These are phyloP conservation scores for Euptelea pleiosperma DNA, from an alignment of 164 flowering plant genomes.

Conservation along the genomic window DNA sequence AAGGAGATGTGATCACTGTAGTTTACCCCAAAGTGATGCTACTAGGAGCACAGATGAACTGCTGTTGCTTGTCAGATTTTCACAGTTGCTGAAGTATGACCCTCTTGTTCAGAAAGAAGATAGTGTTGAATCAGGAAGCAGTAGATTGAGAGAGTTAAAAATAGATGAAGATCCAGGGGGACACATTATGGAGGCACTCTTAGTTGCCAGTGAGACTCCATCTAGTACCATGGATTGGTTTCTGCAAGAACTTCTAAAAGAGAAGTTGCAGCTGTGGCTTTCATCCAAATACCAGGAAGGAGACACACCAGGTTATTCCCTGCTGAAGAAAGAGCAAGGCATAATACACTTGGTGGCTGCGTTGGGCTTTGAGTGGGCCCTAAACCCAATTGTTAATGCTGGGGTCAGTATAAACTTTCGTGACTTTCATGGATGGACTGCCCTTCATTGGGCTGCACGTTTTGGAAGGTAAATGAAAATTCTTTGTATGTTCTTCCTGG, in stretches of 20 bases:
- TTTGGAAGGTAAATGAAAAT: slow-evolving; percentile 69
- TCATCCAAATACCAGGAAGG: slow-evolving; percentile 30
- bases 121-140: slow-evolving; percentile 20
- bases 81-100: slow-evolving; percentile 61
- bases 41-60: slow-evolving; percentile 55
- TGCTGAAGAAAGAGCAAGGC: slow-evolving; percentile 86
- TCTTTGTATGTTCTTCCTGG: background rate
- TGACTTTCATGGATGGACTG: slow-evolving; percentile 88
- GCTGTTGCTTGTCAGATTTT: slow-evolving; percentile 61
- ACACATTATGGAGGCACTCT: slow-evolving; percentile 47
- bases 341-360: slow-evolving; percentile 87
- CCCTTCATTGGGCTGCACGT: slow-evolving; percentile 97
- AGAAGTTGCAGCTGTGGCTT: slow-evolving; percentile 74
- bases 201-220: slow-evolving; percentile 52
- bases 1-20: slow-evolving; percentile 19
- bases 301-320: slow-evolving; percentile 31
- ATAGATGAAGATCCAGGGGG: slow-evolving; percentile 54
- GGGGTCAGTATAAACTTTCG: slow-evolving; percentile 84
- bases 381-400: slow-evolving; percentile 52
- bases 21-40: slow-evolving; percentile 27
- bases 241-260: slow-evolving; percentile 71
- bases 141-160: slow-evolving; percentile 23
- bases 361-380: slow-evolving; percentile 94
- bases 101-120: slow-evolving; percentile 31
- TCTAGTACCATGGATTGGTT: slow-evolving; percentile 56